Evolutionary conservation across 148 eudicot genomes (phyloP).

Genomic region (Vaccinium macrocarpon): DNA sequence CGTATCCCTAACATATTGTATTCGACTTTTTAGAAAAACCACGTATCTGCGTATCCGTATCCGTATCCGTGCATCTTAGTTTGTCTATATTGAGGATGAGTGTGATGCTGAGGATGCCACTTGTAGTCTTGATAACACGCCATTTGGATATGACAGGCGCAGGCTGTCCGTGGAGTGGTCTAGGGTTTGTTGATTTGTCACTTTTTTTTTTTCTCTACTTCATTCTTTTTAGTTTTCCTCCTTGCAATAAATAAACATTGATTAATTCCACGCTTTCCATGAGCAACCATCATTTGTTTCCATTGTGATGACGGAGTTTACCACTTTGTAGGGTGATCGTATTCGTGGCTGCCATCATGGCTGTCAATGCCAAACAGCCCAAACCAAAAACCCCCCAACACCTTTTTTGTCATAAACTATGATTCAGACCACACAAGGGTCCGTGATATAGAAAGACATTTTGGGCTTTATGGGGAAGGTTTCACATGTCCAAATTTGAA

Average conservation of each 20-base stretch:
- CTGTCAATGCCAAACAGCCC: constrained; percentile 28
- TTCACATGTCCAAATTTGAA: constrained; percentile 57
- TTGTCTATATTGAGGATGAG: constrained; percentile 89
- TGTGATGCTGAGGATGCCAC: constrained; percentile 88
- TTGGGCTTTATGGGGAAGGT: constrained; percentile 75
- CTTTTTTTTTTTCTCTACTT: neutral
- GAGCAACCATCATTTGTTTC: neutral
- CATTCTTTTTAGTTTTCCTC: neutral
- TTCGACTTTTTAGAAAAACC: too few species aligned
- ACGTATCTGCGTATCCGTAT: too few species aligned
- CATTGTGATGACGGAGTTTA: neutral
- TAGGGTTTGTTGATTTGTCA: constrained; percentile 40
- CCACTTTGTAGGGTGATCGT: constrained; percentile 68
- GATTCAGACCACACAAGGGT: constrained; percentile 61
- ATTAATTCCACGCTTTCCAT: too few species aligned
- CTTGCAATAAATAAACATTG: neutral
- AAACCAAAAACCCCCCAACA: constrained; percentile 69
- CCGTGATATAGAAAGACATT: constrained; percentile 72
- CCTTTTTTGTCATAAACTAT: constrained; percentile 85
- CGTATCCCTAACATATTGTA: too few species aligned
- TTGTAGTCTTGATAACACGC: constrained; percentile 62
- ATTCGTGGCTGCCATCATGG: constrained; percentile 55
- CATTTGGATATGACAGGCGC: constrained; percentile 86
- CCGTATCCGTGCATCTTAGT: too few species aligned
- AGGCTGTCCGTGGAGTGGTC: constrained; percentile 93